Conservation (phyloP, 768 basidiomycete genomes). For the Agaricus blazei region DNA sequence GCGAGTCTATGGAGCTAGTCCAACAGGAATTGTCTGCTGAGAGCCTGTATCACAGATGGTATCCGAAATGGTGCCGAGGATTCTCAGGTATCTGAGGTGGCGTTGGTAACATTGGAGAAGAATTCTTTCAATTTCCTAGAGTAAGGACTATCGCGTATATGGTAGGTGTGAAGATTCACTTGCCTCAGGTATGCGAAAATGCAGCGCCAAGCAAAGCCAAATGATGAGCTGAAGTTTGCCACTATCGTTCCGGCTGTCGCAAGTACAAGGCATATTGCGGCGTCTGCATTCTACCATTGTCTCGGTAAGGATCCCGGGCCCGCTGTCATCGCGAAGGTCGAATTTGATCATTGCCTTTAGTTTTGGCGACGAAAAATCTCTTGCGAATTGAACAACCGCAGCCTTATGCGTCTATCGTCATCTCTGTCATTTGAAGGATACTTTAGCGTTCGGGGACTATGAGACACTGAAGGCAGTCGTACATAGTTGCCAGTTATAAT, state of each 20-base stretch:
- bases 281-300: constrained; percentile 82
- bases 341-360: constrained; percentile 29
- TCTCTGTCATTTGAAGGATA: constrained; percentile 25
- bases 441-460: not conserved
- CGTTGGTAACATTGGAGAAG: constrained; percentile 59
- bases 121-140: constrained; percentile 80
- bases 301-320: constrained; percentile 45
- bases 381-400: constrained; percentile 54
- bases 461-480: too few species aligned
- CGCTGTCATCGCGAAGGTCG: constrained; percentile 4
- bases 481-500: not conserved
- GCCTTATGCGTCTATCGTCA: constrained; percentile 51
- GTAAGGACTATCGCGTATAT: constrained; percentile 31
- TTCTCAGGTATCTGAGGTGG: constrained; percentile 51
- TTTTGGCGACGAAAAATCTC: constrained; percentile 72
- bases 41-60: constrained; percentile 12
- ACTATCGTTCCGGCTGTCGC: constrained; percentile 59
- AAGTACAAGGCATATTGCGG: constrained; percentile 73
- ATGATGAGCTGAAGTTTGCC: constrained; percentile 51
- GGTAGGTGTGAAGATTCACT: constrained; percentile 2
- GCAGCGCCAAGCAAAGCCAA: constrained; percentile 60
- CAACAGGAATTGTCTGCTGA: not conserved
- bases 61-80: constrained; percentile 26
- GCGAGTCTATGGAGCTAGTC: constrained; percentile 28
- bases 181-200: constrained; percentile 65